Percentiles rank a stretch among this genome's conserved stretches.
Evolutionary conservation across 805 yeast genomes (phyloP).

Genomic region (Naumovozyma castellii): DNA sequence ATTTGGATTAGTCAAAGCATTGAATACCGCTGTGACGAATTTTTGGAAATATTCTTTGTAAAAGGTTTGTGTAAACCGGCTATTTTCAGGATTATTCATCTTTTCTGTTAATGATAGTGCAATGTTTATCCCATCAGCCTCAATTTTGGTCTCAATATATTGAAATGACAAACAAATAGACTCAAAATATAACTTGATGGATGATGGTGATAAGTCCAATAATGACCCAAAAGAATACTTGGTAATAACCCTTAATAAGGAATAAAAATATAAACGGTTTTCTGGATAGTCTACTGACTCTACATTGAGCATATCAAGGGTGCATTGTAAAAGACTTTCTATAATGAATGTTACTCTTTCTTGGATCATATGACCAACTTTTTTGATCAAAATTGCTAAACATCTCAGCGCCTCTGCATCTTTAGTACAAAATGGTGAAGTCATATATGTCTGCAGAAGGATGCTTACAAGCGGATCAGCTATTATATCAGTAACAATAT

Average conservation of each 20-base stretch:
- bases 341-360: slow-evolving; percentile 75
- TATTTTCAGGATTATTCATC: slow-evolving; percentile 57
- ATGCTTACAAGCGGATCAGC: slow-evolving; percentile 72
- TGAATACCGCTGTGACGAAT: slow-evolving; percentile 77
- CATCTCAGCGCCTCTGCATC: slow-evolving; percentile 93
- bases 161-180: slow-evolving; percentile 95
- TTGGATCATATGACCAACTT: slow-evolving; percentile 69
- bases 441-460: slow-evolving; percentile 74
- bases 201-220: slow-evolving; percentile 71
- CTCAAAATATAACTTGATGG: slow-evolving; percentile 77
- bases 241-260: slow-evolving; percentile 6
- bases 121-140: slow-evolving; percentile 70
- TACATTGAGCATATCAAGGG: slow-evolving; percentile 84
- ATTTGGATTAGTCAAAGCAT: slow-evolving; percentile 85
- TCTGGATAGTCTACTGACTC: slow-evolving; percentile 92
- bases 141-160: slow-evolving; percentile 90
- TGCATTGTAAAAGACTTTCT: slow-evolving; percentile 79
- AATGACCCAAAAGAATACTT: slow-evolving; percentile 67
- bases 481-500: slow-evolving; percentile 67
- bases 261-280: slow-evolving; percentile 61
- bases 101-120: slow-evolving; percentile 72
- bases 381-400: slow-evolving; percentile 73
- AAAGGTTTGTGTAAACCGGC: slow-evolving; percentile 65
- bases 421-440: slow-evolving; percentile 83
- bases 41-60: slow-evolving; percentile 77